phyloP scores from a whole-genome alignment of 2,329 filamentous ascomycete genomes.

The Ascochyta koolunga region DNA sequence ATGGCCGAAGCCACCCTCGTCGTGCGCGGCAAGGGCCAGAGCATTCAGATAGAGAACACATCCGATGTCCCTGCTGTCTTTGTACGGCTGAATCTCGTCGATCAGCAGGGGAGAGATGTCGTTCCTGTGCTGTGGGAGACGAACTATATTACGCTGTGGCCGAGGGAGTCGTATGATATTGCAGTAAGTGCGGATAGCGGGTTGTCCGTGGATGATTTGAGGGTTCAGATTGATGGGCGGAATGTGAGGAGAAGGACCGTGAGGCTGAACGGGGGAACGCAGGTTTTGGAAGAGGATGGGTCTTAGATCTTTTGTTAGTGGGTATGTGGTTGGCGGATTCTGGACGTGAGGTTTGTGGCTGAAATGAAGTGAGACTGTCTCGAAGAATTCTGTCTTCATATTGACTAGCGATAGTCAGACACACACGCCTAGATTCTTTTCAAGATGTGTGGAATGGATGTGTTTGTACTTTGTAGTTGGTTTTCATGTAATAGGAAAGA shows the following conservation, averaged over 20 bases:
- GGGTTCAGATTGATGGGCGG: slow-evolving; percentile 17
- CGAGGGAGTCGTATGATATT: slow-evolving; percentile 51
- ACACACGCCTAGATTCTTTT: no score
- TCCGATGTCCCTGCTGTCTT: slow-evolving; percentile 64
- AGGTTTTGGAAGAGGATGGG: slow-evolving; percentile 3
- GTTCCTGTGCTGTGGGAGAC: slow-evolving; percentile 64
- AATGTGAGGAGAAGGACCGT: slow-evolving; percentile 20
- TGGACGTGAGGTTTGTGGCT: no score
- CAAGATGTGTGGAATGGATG: no score
- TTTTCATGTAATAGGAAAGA: background rate
- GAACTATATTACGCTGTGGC: slow-evolving; percentile 68
- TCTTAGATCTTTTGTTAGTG: background rate
- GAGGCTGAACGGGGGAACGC: slow-evolving; percentile 9
- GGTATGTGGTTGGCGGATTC: no score
- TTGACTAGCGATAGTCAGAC: no score
- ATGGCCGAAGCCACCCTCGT: slow-evolving; percentile 18
- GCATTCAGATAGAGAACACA: slow-evolving; percentile 59
- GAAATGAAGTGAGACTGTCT: no score
- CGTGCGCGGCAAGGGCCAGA: slow-evolving; percentile 17
- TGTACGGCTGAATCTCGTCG: slow-evolving; percentile 58
- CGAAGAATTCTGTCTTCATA: no score
- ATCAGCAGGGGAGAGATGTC: slow-evolving; percentile 54
- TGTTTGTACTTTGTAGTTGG: no score
- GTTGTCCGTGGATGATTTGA: background rate
- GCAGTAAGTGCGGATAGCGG: background rate